Conservation (phyloP, 371 early-diverging fungal genomes). For the Saksenaea vasiformis region DNA sequence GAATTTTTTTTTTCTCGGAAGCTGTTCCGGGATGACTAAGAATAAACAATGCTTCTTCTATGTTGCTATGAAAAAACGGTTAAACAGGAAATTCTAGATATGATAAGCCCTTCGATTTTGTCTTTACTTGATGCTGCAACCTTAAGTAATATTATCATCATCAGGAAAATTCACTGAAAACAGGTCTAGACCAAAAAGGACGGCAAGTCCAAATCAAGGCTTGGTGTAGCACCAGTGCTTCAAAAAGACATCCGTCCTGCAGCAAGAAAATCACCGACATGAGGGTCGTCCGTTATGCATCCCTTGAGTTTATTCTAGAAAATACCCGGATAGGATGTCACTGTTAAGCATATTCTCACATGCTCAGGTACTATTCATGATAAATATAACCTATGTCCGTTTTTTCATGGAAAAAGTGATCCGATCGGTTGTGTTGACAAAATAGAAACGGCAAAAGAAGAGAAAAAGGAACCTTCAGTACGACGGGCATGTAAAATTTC, state of each 20-base stretch:
- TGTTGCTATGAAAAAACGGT: neutral
- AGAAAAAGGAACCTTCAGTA: slow-evolving; percentile 4
- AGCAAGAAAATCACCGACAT: slow-evolving; percentile 2
- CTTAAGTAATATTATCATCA: neutral
- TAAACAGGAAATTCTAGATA: neutral
- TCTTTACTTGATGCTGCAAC: neutral
- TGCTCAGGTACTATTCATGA: neutral
- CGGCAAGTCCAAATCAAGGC: neutral
- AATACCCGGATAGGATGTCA: neutral
- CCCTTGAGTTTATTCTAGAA: neutral
- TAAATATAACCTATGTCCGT: neutral
- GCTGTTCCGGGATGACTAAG: neutral
- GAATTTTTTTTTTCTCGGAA: neutral
- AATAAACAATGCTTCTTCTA: neutral
- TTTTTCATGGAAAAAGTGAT: too few species aligned
- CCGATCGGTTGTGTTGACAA: neutral
- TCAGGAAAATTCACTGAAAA: neutral
- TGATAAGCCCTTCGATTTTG: neutral
- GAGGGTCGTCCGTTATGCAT: neutral
- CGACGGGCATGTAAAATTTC: slow-evolving; percentile 5
- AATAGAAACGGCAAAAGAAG: neutral
- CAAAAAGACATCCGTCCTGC: neutral
- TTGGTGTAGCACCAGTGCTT: neutral
- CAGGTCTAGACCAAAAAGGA: slow-evolving; percentile 5
- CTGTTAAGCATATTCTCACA: neutral